Evolutionary conservation across 495 filamentous ascomycete genomes (phyloP), one percentile per base, ranked within the genome.

Genomic region (Jackrogersella minutella): DNA sequence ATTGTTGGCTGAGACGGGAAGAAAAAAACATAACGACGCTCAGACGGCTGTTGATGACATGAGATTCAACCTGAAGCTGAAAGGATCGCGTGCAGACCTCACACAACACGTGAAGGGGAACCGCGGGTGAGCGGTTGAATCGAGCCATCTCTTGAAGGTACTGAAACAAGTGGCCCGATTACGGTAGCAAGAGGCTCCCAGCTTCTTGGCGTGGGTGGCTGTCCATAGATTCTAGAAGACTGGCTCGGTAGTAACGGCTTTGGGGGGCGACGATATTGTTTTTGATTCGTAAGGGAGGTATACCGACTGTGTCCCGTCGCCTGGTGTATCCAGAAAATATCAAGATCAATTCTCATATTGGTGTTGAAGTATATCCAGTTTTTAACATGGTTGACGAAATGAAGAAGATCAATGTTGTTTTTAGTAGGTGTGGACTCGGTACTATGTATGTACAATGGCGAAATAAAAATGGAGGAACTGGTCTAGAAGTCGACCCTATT

Each of bases 151-250:
- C 31, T 17, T 24, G 19, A 39, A 36, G 19, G 8, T 33, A 28
- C 50, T 61, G 52, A 65, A 62, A 61, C 61, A 44, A 19, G 36
- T 65, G 57, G 43, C 31, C 51, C 61, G 52, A 54, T 62, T 61
- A n/a, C n/a, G n/a, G n/a, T n/a, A 55, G n/a, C 39, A 60, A 49
- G 21, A 31, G 21, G 8, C 22, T 53, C 49, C 53, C n/a, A 34
- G 40, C 17, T 34, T 41, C 55, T 69, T 58, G 66, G 66, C 56
- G 31, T 24, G 39, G 47, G 33, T 36, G 14, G 11, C 24, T 39
- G 13, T 26, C 52, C 52, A 36, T 40, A 31, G 31, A 36, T 53
- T 56, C 50, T 46, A 41, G 28, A 67, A 58, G 39, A 21, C 16
- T 34, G 26, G 34, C 24, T 58, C 60, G 41, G 66, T 30, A 7